These are phyloP conservation scores for Exophiala spinifera DNA, from an alignment of 2,329 filamentous ascomycete species.

Conservation along the genomic window DNA sequence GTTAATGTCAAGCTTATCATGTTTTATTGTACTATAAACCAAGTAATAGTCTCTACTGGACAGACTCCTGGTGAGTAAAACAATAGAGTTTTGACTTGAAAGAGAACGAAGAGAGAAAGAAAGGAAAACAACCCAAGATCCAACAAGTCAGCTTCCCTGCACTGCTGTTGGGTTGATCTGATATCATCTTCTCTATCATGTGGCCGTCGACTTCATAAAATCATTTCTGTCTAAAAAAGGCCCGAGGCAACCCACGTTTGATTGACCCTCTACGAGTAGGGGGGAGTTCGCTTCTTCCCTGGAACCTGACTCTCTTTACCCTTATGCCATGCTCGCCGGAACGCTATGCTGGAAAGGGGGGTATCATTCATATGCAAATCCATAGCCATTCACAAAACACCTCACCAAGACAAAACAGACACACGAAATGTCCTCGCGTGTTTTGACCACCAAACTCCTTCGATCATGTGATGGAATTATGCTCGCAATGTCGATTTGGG, in stretches of 20 bases:
- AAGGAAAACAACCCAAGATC: not conserved
- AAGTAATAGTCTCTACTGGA: no score
- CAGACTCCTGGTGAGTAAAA: no score
- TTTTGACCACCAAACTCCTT: conserved; percentile 20
- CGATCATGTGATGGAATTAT: conserved; percentile 10
- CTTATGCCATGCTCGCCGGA: conserved; percentile 13
- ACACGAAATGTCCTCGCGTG: not conserved
- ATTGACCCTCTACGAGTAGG: not conserved
- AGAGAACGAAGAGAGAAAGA: not conserved
- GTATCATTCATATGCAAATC: conserved; percentile 25
- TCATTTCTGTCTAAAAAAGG: conserved; percentile 5
- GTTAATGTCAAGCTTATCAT: no score
- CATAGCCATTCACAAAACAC: conserved; percentile 19
- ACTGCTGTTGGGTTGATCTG: not conserved
- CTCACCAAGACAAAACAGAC: conserved; percentile 18
- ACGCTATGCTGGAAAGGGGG: conserved; percentile 23
- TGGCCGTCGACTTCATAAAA: conserved; percentile 16
- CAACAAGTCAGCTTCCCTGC: conserved; percentile 1
- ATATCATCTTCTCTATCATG: conserved; percentile 9
- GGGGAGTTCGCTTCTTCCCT: not conserved
- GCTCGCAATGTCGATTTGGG: conserved; percentile 28
- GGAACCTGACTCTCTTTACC: conserved; percentile 8
- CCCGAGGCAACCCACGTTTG: no score
- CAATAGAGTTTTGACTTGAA: no score
- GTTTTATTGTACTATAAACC: no score